Evolutionary conservation across 805 yeast genomes (phyloP), one percentile per base, ranked within the genome.

Genomic region (Nakazawaea siamensis): DNA sequence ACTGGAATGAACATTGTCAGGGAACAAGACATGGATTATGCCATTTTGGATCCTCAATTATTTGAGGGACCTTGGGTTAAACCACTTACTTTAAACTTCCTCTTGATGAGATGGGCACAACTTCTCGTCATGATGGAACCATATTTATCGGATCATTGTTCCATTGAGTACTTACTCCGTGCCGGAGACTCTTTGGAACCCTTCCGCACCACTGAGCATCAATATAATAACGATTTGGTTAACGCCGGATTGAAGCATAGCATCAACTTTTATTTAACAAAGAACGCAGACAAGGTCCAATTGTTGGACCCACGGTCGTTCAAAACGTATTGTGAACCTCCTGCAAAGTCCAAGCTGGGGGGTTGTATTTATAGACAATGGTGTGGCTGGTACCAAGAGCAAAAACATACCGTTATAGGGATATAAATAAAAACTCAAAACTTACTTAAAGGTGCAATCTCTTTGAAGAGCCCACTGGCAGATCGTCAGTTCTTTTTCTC

Each of bases 21-120:
- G 12, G 17, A 24, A 4, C 14, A 34, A 13, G 26, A 24, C 13
- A 18, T 25, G 5, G 33, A 29, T 7, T 34, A 24, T 15, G 3
- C 16, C 12, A 23, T 30, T 18, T 21, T 40, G 3, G 37, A 56
- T 23, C 28, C 37, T 2, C 52, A 54, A 2, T 55, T 69, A 15
- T 50, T 66, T 15, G 43, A 30, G 9, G 34, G 31, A 4, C 38
- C 47, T 2, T 80, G 87, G 87, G 47, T 53, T 31, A 56, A 35
- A 2, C 74, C 82, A 1, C 62, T 76, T 14, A 78, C 87, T 0
- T 50, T 75, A 15, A 52, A 74, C 34, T 70, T 70, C 42, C 61
- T 81, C 38, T 70, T 81, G 0, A 68, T 70, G 1, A 57, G 85
- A 37, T 47, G 69, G 8, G 60, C 76, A 2, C 80, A 76, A 43